Conservation (phyloP, 148 eudicot species). For the Linanthus parryae region DNA sequence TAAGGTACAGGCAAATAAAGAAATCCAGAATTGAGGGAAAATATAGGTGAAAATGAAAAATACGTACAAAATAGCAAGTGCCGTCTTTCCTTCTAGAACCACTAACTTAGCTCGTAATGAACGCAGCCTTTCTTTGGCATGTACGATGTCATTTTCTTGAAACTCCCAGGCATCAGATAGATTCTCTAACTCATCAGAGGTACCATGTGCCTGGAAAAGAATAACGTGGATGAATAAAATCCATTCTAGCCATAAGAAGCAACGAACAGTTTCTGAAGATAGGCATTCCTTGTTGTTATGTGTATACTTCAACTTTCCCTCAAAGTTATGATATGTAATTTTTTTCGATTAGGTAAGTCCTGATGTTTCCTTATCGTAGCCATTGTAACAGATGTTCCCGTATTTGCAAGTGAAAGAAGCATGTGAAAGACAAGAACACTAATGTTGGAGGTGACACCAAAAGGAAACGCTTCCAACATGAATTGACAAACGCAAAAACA, state of each 20-base stretch:
- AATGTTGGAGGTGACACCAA: too few relatives aligned
- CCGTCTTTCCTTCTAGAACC: constrained; percentile 79
- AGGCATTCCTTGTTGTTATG: not conserved
- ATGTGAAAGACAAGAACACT: too few relatives aligned
- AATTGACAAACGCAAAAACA: too few relatives aligned
- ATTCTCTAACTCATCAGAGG: constrained; percentile 32
- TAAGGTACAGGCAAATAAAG: not conserved
- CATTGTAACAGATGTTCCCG: too few relatives aligned
- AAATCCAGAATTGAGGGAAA: not conserved
- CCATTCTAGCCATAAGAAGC: not conserved
- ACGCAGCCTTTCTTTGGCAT: constrained; percentile 55
- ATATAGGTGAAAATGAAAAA: not conserved
- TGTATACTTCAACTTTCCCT: too few relatives aligned
- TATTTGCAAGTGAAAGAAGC: too few relatives aligned
- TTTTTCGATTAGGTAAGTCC: too few relatives aligned
- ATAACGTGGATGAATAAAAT: not conserved
- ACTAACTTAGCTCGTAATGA: constrained; percentile 74
- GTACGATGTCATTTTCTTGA: constrained; percentile 82
- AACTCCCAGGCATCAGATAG: constrained; percentile 85
- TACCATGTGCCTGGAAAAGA: constrained; percentile 38
- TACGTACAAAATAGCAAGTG: constrained; percentile 65
- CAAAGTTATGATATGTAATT: too few relatives aligned
- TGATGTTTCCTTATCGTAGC: too few relatives aligned
- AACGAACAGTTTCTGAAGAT: not conserved
- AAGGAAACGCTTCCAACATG: too few relatives aligned